Evolutionary conservation across 805 yeast species (phyloP).

Genomic region (Wickerhamomyces alni): DNA sequence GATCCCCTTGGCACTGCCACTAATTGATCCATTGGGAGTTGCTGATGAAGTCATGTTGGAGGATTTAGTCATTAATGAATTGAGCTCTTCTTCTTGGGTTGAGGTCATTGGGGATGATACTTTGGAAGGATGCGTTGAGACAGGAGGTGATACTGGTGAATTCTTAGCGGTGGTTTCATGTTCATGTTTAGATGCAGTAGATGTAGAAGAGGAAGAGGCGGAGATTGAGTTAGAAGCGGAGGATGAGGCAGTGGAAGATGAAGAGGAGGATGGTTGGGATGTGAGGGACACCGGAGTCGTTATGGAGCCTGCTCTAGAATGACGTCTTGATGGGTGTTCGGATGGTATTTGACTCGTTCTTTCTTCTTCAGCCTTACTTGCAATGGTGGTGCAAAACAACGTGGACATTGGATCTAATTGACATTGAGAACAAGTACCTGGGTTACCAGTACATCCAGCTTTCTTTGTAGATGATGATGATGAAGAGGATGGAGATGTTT

Average conservation of each 20-base stretch:
- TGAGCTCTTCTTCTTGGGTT: slow-evolving; percentile 19
- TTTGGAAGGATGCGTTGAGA: slow-evolving; percentile 20
- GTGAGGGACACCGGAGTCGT: slow-evolving; percentile 2
- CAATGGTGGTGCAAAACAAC: slow-evolving; percentile 81
- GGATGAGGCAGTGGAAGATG: no score
- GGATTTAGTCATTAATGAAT: slow-evolving; percentile 14
- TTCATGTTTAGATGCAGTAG: background rate
- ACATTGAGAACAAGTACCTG: slow-evolving; percentile 82
- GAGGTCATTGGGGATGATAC: slow-evolving; percentile 21
- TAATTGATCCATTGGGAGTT: slow-evolving; percentile 7
- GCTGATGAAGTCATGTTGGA: slow-evolving; percentile 3
- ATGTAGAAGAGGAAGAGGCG: slow-evolving; percentile 1
- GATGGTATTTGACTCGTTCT: background rate
- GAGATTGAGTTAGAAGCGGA: background rate
- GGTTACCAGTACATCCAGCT: slow-evolving; percentile 73
- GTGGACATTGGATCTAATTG: slow-evolving; percentile 85
- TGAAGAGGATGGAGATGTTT: no score
- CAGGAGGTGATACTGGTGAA: slow-evolving; percentile 24
- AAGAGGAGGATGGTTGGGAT: no score
- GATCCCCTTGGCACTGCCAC: slow-evolving; percentile 29
- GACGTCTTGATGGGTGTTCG: background rate
- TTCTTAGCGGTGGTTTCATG: slow-evolving; percentile 9
- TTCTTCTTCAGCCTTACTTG: slow-evolving; percentile 34
- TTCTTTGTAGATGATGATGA: slow-evolving; percentile 2
- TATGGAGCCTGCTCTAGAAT: background rate